A percentile compares a stretch with the other conserved stretches of the same genome.
Conservation (phyloP, 2,329 filamentous ascomycete genomes). For the Aspergillus sp. region DNA sequence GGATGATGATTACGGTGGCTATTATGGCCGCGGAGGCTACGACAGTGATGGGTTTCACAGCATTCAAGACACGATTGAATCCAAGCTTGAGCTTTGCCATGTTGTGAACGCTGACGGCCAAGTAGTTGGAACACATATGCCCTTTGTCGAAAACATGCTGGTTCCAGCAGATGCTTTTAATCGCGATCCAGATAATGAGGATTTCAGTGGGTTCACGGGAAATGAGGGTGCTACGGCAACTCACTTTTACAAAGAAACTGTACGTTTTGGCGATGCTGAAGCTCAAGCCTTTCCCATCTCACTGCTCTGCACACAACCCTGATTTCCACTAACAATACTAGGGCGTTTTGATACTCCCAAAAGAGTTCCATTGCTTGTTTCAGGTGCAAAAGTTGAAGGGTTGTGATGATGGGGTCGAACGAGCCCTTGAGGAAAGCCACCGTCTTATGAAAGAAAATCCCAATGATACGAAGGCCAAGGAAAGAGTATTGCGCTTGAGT, state of each 20-base stretch:
- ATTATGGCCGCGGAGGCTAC: neutral
- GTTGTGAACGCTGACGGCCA: neutral
- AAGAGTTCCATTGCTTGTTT: neutral
- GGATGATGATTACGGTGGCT: neutral
- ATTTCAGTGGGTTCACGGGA: conserved; percentile 1
- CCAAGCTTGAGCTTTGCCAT: conserved; percentile 1
- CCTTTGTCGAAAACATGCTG: neutral
- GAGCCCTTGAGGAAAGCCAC: neutral
- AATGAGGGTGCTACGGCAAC: conserved; percentile 6
- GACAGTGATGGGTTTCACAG: neutral
- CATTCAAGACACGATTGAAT: neutral
- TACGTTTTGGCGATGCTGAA: neutral
- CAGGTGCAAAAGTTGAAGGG: neutral
- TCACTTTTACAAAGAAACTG: conserved; percentile 5
- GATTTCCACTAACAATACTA: neutral
- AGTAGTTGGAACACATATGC: neutral
- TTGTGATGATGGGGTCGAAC: neutral
- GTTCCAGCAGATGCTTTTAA: neutral
- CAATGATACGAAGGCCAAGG: neutral
- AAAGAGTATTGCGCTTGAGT: neutral
- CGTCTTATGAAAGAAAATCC: neutral
- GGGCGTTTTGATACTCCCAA: neutral
- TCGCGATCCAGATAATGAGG: neutral
- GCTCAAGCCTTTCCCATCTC: neutral
- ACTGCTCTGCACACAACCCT: neutral